A percentile compares a stretch with the other conserved stretches of the same genome.
Conservation (phyloP, 139 green algal species). For the Picochlorum sp. region DNA sequence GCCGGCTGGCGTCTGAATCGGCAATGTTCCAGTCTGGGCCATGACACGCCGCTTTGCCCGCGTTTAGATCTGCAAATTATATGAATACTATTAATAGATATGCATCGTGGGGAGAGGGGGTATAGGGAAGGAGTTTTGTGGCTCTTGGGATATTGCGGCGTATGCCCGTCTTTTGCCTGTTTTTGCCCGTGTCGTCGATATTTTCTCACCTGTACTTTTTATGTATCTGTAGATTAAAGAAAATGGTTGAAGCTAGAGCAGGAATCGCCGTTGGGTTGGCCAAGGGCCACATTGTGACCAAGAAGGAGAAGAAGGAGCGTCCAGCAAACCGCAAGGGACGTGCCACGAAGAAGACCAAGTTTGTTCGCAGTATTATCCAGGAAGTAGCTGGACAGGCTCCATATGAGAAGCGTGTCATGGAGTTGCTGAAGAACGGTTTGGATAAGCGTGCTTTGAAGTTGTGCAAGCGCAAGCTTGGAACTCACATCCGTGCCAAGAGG, state of each 20-base stretch:
- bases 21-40: no score
- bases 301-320: conserved; percentile 41
- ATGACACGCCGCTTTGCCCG: no score
- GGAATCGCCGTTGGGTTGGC: conserved; percentile 80
- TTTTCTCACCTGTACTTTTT: background rate
- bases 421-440: conserved; percentile 91
- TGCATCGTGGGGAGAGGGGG: no score
- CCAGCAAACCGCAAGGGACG: conserved; percentile 69
- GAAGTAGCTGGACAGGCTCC: conserved; percentile 89
- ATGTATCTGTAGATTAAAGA: background rate
- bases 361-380: conserved; percentile 79
- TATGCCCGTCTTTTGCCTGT: no score
- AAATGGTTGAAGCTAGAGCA: conserved; percentile 37
- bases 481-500: conserved; percentile 87
- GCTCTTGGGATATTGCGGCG: no score
- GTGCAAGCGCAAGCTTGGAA: conserved; percentile 93
- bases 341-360: conserved; percentile 74
- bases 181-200: background rate
- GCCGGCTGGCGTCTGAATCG: no score
- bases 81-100: no score
- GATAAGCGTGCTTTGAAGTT: conserved; percentile 96
- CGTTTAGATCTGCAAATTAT: no score
- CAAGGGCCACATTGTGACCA: conserved; percentile 81
- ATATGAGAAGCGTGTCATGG: conserved; percentile 89
- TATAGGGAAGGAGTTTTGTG: no score